Base-by-base conservation (phyloP, 2,329 filamentous ascomycete genomes). In the Hypoxylon sp. region DNA sequence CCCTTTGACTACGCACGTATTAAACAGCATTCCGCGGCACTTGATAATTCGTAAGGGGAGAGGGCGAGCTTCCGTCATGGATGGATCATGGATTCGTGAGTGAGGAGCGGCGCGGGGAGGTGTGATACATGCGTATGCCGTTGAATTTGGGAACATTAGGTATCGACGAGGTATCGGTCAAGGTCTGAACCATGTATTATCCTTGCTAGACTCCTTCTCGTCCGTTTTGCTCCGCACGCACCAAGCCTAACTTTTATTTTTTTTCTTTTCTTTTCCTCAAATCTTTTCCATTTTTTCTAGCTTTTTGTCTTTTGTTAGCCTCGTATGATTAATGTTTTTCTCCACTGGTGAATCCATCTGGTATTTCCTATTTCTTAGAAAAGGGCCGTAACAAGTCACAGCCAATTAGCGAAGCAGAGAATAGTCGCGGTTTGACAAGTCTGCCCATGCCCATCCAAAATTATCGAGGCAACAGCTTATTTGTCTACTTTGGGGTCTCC, bases 161-260 rank as follows among this genome's bases (percentile, higher is more conserved):
- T 68, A 65, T 65, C 58, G 49, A 68, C 40, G 45, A 65, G 51
- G 60, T 67, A 61, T 61, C 46, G 53, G 55, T 53, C 64, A 64
- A 67, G 60, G 38, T 46, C 22, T 32, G 44, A 52, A 52, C 42
- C 45, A 67, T 65, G 65, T 65, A 65, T 30, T 53, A 62, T 20
- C 61, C 61, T 48, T 64, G 57, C 58, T 64, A 67, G 61, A 42
- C 40, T 46, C 26, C 12, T 52, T 57, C 44, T 52, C 44, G 44
- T 46, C 40, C 60, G 45, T 67, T 65, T 56, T 51, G 67, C 71
- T 72, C 72, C 72, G 69, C 71, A 73, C 53, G 44, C 54, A 69
- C 60, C 51, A 58, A 52, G 30, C 62, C 63, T 56, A 65, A 33
- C 14, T 18, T 55, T 64, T n/a, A n/a, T n/a, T 66, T 67, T 70